Base-by-base conservation (phyloP, 129 eudicot species). In the Flaveria ramosissima region DNA sequence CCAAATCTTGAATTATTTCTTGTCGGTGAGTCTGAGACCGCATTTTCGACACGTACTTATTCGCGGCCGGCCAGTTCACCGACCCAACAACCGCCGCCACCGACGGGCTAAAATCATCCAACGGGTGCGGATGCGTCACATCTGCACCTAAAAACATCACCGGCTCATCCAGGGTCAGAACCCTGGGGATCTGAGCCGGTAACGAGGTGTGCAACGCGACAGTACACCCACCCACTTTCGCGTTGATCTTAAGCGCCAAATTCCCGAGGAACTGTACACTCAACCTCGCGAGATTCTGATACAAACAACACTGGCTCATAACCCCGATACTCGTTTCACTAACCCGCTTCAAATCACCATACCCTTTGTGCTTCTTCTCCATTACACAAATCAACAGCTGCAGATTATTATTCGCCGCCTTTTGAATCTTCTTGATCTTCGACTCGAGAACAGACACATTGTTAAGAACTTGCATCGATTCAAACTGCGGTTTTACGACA, bases 21-120 rank as follows among this genome's bases (percentile, higher is more conserved):
- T 89, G 94, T 3, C 99, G 78, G 65, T 95, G 99, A 4, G 92
- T 89, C 60, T 95, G 99, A 0, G 99, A 89, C 76, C 96, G 72
- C 92, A 95, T 92, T 85, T 95, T 86, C 1, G 99, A 92, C 1
- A 89, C 90, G 47, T 95, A 95, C 76, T 88, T 88, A 56, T 86
- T 95, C 3, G 97, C 90, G 0, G 94, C 92, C 0, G 99, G 99
- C 99, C 99, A 95, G 67, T 95, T 95, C 1, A 95, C 78, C 11
- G 96, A 91, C 16, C 97, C 99, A 2, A 95, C 99, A 6, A 95
- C 97, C 13, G 99, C 99, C 6, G 96, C 99, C 14, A 95, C 89
- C 0, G 97, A 92, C 0, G 99, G 99, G 76, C 99, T 91, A 32
- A 48, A 86, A 72, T 91, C 99, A 26, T 95, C 97, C 0, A 87